Conservation (phyloP, 225 moss, liverwort and hornwort species). For the Sphagnum tenellum region DNA sequence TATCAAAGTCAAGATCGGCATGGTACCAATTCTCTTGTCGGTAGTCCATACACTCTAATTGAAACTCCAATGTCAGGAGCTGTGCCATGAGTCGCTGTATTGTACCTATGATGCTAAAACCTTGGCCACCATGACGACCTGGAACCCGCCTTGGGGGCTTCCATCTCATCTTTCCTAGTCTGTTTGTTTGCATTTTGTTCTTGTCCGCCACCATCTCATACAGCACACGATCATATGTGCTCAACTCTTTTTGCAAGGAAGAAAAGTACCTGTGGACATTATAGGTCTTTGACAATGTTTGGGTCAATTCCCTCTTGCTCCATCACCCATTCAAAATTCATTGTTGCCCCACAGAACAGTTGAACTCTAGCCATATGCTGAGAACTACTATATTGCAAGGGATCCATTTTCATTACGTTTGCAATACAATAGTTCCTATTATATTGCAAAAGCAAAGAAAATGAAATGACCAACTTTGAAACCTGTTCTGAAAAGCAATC, state of each 20-base stretch:
- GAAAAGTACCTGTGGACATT: constrained; percentile 59
- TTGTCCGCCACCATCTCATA: constrained; percentile 99
- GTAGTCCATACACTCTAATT: constrained; percentile 99
- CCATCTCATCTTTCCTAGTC: constrained; percentile 87
- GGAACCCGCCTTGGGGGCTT: constrained; percentile 82
- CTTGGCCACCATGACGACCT: constrained; percentile 52
- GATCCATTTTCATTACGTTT: no score
- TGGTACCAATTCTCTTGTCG: constrained; percentile 97
- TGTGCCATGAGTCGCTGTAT: constrained; percentile 85
- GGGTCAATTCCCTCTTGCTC: no score
- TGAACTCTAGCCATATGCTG: no score
- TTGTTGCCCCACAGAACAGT: no score
- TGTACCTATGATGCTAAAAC: constrained; percentile 82
- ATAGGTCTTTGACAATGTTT: not conserved
- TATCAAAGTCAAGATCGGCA: constrained; percentile 92
- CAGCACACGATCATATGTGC: constrained; percentile 80
- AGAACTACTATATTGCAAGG: no score
- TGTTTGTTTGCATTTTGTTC: constrained; percentile 80
- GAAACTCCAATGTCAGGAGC: constrained; percentile 83
- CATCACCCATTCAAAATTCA: not conserved
- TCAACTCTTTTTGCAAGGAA: constrained; percentile 76
- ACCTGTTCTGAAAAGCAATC: no score
- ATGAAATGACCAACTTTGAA: no score
- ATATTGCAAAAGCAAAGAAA: no score
- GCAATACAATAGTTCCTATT: no score